These are phyloP conservation scores for Annona squamosa DNA, from an alignment of 164 flowering plant genomes.

Conservation along the genomic window DNA sequence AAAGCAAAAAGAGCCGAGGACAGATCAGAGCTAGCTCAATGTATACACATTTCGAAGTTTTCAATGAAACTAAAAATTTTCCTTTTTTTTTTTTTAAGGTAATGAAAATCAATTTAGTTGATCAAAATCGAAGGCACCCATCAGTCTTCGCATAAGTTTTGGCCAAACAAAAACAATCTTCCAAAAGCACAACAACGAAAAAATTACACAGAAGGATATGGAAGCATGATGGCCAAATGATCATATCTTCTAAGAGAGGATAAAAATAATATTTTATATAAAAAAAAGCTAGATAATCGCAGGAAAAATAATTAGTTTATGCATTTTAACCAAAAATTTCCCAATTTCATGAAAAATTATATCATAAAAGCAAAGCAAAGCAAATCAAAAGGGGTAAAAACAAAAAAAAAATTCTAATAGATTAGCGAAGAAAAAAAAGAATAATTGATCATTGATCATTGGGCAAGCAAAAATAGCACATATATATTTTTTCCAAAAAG, in stretches of 20 bases:
- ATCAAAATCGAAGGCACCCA: too few relatives aligned
- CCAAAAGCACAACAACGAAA: not conserved
- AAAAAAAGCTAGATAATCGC: not conserved
- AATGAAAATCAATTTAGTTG: too few relatives aligned
- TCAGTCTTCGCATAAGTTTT: too few relatives aligned
- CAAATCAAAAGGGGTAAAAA: not conserved
- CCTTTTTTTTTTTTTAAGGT: too few relatives aligned
- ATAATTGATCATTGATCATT: not conserved
- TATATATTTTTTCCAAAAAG: conserved; percentile 10
- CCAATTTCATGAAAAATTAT: conserved; percentile 6
- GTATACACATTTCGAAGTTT: too few relatives aligned
- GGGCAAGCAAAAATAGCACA: not conserved
- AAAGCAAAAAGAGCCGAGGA: too few relatives aligned
- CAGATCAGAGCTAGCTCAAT: too few relatives aligned
- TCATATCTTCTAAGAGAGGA: not conserved
- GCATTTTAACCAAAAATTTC: not conserved
- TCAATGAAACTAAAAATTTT: too few relatives aligned
- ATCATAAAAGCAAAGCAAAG: not conserved
- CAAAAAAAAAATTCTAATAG: not conserved
- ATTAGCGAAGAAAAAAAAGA: not conserved
- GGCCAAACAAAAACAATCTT: not conserved
- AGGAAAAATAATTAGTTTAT: not conserved
- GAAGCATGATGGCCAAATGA: not conserved
- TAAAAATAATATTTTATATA: not conserved
- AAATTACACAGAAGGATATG: not conserved